Conservation (phyloP, 2,329 filamentous ascomycete genomes). For the Trichoderma semiorbis region DNA sequence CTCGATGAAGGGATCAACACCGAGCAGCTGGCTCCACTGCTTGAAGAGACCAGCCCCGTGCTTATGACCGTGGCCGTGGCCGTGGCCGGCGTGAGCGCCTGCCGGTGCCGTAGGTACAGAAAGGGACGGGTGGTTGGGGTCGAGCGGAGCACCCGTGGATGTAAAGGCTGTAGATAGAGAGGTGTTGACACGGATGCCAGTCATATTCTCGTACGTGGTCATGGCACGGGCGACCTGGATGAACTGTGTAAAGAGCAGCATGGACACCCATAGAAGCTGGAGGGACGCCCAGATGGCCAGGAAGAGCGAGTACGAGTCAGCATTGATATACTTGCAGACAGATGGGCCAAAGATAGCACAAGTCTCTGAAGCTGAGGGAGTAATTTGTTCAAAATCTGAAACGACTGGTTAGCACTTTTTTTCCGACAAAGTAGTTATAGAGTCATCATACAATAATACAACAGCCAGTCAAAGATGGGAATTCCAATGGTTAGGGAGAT, state of each 20-base stretch:
- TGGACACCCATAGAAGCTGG: constrained; percentile 93
- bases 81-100: constrained; percentile 32
- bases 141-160: constrained; percentile 70
- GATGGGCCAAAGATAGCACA: constrained; percentile 75
- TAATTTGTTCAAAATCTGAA: constrained; percentile 10
- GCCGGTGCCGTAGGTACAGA: constrained; percentile 46
- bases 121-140: constrained; percentile 62
- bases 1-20: constrained; percentile 89
- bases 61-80: constrained; percentile 43
- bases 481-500: constrained; percentile 74
- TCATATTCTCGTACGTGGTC: constrained; percentile 97
- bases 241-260: constrained; percentile 92
- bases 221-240: constrained; percentile 88
- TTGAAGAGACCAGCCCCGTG: constrained; percentile 66
- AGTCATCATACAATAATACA: constrained; percentile 62
- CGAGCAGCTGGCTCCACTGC: constrained; percentile 80
- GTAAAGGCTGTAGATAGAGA: constrained; percentile 69
- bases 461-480: constrained; percentile 64
- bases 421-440: background rate
- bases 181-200: constrained; percentile 59
- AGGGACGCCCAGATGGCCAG: constrained; percentile 75
- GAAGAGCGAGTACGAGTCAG: constrained; percentile 80
- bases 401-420: background rate
- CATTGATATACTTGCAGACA: constrained; percentile 73
- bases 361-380: constrained; percentile 47